These are phyloP conservation scores for Pinus taeda DNA, from an alignment of 75 land plant species.

Conservation along the genomic window DNA sequence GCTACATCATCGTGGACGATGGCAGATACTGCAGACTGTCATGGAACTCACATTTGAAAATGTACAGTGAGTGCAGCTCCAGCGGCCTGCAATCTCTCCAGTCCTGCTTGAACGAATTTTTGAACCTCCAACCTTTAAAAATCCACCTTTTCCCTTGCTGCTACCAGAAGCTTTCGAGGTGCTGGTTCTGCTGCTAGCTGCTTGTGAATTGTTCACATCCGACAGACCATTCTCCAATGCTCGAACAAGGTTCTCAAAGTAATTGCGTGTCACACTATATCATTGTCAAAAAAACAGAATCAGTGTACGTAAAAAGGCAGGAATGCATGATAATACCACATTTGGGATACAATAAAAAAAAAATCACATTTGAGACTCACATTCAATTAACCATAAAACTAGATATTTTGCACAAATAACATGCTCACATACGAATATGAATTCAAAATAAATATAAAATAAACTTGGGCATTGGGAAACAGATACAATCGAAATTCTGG, in stretches of 20 bases:
- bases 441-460: neutral
- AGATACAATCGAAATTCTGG: too few species aligned
- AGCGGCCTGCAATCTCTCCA: neutral
- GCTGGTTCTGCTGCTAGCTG: constrained; percentile 9
- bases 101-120: neutral
- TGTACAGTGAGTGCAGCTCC: constrained; percentile 38
- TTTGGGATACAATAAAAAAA: neutral
- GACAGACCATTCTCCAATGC: constrained; percentile 33
- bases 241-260: constrained; percentile 30
- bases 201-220: constrained; percentile 21
- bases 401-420: neutral
- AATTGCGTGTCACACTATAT: constrained; percentile 26
- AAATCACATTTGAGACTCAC: neutral
- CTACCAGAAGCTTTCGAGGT: constrained; percentile 10
- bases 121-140: constrained; percentile 6
- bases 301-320: neutral
- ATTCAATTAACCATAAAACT: neutral
- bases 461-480: neutral
- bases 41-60: constrained; percentile 43
- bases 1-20: constrained; percentile 20
- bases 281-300: neutral
- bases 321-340: neutral
- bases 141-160: constrained; percentile 9
- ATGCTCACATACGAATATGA: neutral
- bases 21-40: constrained; percentile 53